Percentiles rank a stretch among this genome's conserved stretches.
Evolutionary conservation across 2,329 filamentous ascomycete species (phyloP).

Genomic region (Annulohypoxylon truncatum): DNA sequence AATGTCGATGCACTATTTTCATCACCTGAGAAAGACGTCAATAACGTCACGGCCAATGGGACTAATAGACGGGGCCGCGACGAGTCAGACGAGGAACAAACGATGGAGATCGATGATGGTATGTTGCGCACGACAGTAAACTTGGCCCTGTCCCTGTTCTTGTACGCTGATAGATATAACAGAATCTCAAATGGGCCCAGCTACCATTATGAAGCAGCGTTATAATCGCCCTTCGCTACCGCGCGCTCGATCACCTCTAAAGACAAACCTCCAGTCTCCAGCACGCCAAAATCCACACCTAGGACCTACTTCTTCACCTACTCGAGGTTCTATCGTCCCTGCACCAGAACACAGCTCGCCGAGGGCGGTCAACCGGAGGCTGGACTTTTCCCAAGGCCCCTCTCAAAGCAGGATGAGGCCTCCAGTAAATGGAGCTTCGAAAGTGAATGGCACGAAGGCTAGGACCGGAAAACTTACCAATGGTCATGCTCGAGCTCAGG

Average conservation of each 20-base stretch:
- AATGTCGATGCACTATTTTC: slow-evolving; percentile 89
- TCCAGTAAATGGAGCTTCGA: slow-evolving; percentile 40
- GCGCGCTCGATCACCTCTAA: slow-evolving; percentile 69
- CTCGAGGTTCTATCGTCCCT: slow-evolving; percentile 53
- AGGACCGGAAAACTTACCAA: slow-evolving; percentile 41
- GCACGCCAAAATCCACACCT: slow-evolving; percentile 71
- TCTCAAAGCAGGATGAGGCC: slow-evolving; percentile 29
- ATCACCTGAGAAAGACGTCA: slow-evolving; percentile 73
- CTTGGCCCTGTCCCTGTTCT: neutral
- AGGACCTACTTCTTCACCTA: slow-evolving; percentile 64
- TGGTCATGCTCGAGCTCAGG: slow-evolving; percentile 26
- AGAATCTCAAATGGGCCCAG: slow-evolving; percentile 67
- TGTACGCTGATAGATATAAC: slow-evolving; percentile 16
- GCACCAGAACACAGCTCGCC: slow-evolving; percentile 48
- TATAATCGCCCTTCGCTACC: slow-evolving; percentile 60
- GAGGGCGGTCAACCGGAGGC: slow-evolving; percentile 61
- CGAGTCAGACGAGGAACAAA: slow-evolving; percentile 54
- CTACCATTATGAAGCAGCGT: slow-evolving; percentile 64
- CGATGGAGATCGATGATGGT: slow-evolving; percentile 67
- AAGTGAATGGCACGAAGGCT: slow-evolving; percentile 44
- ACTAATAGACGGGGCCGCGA: slow-evolving; percentile 46
- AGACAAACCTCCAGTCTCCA: slow-evolving; percentile 70
- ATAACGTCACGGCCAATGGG: slow-evolving; percentile 45
- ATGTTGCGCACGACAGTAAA: slow-evolving; percentile 45
- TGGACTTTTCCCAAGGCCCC: slow-evolving; percentile 61